These are phyloP conservation scores for Fragaria ananassa DNA, from an alignment of 306 rosid species.

Conservation along the genomic window DNA sequence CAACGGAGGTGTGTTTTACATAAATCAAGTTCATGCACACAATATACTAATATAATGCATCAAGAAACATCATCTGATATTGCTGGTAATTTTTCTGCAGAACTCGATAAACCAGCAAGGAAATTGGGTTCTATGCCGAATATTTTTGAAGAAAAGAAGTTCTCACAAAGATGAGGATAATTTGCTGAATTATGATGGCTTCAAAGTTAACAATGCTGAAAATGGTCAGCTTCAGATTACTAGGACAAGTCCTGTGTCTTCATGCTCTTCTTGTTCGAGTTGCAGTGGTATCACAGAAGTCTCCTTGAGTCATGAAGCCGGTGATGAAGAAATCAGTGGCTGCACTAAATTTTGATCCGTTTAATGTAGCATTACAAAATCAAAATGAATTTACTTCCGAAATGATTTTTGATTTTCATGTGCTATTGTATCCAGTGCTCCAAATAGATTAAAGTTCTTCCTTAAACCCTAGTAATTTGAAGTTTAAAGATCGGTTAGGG, in stretches of 20 bases:
- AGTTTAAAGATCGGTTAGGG: background rate
- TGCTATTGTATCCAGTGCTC: background rate
- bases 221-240: constrained; percentile 29
- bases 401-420: constrained; percentile 7
- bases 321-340: constrained; percentile 39
- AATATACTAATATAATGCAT: background rate
- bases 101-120: constrained; percentile 38
- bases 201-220: constrained; percentile 9
- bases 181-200: constrained; percentile 8
- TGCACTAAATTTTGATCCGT: constrained; percentile 12
- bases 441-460: constrained; percentile 5
- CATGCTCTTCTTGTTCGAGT: constrained; percentile 72
- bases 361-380: background rate
- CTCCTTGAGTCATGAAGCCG: constrained; percentile 33
- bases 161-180: constrained; percentile 24
- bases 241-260: constrained; percentile 15
- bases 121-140: constrained; percentile 77
- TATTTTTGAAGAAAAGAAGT: constrained; percentile 51
- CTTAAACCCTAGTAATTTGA: background rate
- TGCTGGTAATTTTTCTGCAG: constrained; percentile 27
- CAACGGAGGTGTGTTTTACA: constrained; percentile 31
- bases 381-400: background rate
- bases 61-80: background rate
- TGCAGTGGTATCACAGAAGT: constrained; percentile 45
- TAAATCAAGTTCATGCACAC: background rate